phyloP scores from a whole-genome alignment of 225 moss, liverwort and hornwort genomes.

The Polytrichum commune region DNA sequence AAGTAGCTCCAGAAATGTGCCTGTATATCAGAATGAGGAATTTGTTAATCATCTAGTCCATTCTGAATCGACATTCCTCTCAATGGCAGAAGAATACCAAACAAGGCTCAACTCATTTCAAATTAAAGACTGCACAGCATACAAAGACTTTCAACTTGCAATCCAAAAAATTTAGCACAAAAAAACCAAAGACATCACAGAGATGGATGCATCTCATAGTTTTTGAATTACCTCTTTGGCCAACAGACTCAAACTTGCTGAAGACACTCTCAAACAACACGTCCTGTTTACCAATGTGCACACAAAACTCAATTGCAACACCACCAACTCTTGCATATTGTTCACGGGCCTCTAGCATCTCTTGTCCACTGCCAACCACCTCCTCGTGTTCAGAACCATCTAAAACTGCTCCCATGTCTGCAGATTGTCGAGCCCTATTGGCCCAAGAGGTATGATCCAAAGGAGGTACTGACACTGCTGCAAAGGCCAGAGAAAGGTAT shows the following conservation, averaged over 20 bases:
- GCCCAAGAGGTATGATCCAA: slow-evolving; percentile 21
- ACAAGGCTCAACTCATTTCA: too few relatives aligned
- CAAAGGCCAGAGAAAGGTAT: slow-evolving; percentile 83
- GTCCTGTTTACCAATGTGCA: slow-evolving; percentile 92
- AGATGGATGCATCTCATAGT: too few relatives aligned
- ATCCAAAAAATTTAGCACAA: too few relatives aligned
- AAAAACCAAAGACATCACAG: too few relatives aligned
- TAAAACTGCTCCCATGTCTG: slow-evolving; percentile 13
- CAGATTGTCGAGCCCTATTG: slow-evolving; percentile 2
- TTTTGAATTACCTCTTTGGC: slow-evolving; percentile 62
- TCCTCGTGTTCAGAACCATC: slow-evolving; percentile 33
- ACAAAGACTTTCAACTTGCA: too few relatives aligned
- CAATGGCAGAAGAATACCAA: too few relatives aligned
- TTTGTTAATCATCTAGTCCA: background rate
- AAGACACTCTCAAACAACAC: slow-evolving; percentile 97
- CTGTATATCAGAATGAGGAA: slow-evolving; percentile 35
- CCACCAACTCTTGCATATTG: slow-evolving; percentile 99
- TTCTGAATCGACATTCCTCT: too few relatives aligned
- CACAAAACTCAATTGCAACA: slow-evolving; percentile 99
- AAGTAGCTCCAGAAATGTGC: slow-evolving; percentile 93
- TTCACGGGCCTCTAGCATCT: slow-evolving; percentile 75
- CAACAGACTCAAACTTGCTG: slow-evolving; percentile 95
- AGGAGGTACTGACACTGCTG: slow-evolving; percentile 29
- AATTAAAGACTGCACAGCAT: too few relatives aligned
- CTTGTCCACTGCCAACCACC: slow-evolving; percentile 46